phyloP scores from a whole-genome alignment of 306 rosid species.

The Medicago arabica region DNA sequence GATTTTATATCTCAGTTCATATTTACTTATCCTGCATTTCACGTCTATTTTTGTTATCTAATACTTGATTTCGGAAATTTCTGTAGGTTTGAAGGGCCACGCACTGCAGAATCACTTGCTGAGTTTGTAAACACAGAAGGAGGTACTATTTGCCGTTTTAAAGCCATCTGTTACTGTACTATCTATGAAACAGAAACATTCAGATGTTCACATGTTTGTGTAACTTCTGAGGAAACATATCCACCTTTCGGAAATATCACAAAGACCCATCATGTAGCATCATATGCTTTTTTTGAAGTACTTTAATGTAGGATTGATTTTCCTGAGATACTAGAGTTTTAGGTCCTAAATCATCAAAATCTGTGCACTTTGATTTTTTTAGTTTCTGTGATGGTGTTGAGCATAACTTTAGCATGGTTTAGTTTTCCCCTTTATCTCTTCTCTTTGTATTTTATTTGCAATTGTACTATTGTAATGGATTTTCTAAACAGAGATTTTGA shows the following conservation, averaged over 20 bases:
- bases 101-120: constrained; percentile 79
- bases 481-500: constrained; percentile 37
- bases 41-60: constrained; percentile 1
- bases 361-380: constrained; percentile 19
- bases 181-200: constrained; percentile 16
- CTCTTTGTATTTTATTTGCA: neutral
- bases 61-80: constrained; percentile 28
- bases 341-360: constrained; percentile 7
- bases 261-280: neutral
- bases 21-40: constrained; percentile 16
- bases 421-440: constrained; percentile 25
- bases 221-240: constrained; percentile 24
- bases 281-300: neutral
- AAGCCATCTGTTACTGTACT: neutral
- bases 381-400: constrained; percentile 11
- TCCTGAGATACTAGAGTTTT: constrained; percentile 21
- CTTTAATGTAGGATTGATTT: constrained; percentile 14
- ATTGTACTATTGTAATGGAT: neutral
- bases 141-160: constrained; percentile 55
- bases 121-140: constrained; percentile 82
- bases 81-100: constrained; percentile 79
- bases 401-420: constrained; percentile 25
- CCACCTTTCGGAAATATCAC: constrained; percentile 15
- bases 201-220: constrained; percentile 1
- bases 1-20: constrained; percentile 19